These are phyloP conservation scores for Hippophae tibetana DNA, from an alignment of 306 rosid species.

Conservation along the genomic window DNA sequence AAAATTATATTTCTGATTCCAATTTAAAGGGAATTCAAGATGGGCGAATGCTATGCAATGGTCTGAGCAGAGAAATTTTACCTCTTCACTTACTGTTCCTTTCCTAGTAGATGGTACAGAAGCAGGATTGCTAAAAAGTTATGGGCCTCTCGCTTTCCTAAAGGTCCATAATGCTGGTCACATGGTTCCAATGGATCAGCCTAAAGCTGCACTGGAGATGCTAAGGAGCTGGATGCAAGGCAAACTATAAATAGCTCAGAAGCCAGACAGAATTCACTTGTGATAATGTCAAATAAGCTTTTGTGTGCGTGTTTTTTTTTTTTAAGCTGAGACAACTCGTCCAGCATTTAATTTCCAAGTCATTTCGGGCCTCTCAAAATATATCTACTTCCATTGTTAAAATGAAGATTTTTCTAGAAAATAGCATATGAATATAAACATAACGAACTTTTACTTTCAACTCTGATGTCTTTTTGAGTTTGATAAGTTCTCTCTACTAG, in stretches of 20 bases:
- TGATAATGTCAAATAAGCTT: conserved; percentile 21
- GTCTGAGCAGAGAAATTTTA: conserved; percentile 69
- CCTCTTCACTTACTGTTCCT: conserved; percentile 30
- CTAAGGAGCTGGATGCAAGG: conserved; percentile 72
- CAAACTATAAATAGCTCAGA: conserved; percentile 24
- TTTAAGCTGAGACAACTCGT: conserved; percentile 10
- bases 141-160: conserved; percentile 81
- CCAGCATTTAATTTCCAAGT: background rate
- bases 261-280: conserved; percentile 30
- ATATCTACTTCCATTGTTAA: too few species aligned
- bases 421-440: too few species aligned
- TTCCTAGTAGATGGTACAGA: conserved; percentile 58
- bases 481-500: too few species aligned
- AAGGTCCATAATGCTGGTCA: conserved; percentile 83
- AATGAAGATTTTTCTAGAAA: too few species aligned
- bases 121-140: conserved; percentile 60
- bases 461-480: too few species aligned
- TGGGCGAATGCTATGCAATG: conserved; percentile 88
- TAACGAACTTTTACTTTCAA: too few species aligned
- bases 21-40: conserved; percentile 64
- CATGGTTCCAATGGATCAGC: conserved; percentile 97
- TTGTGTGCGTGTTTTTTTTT: background rate
- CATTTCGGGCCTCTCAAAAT: too few species aligned
- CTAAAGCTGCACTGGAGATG: conserved; percentile 72
- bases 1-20: background rate